These are phyloP conservation scores for Talaromyces liani DNA, from an alignment of 495 filamentous ascomycete species.

Conservation along the genomic window DNA sequence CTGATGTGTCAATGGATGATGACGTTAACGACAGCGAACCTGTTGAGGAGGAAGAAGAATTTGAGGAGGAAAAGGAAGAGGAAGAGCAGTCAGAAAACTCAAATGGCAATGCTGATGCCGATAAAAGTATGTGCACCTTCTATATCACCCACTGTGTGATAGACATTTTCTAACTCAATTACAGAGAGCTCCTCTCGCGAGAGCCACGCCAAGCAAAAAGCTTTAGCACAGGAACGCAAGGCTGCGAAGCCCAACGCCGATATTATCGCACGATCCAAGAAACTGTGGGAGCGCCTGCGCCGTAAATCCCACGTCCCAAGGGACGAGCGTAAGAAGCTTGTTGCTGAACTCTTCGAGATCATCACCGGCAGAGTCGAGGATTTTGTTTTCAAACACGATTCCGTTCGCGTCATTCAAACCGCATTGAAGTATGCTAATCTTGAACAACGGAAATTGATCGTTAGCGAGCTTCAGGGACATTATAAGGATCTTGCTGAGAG, in stretches of 20 bases:
- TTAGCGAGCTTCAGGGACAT: constrained; percentile 75
- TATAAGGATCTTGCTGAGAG: constrained; percentile 83
- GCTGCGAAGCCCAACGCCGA: constrained; percentile 87
- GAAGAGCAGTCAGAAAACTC: constrained; percentile 13
- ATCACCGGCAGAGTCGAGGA: constrained; percentile 86
- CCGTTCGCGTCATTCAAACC: constrained; percentile 89
- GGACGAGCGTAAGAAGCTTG: constrained; percentile 77
- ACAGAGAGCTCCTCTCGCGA: constrained; percentile 54
- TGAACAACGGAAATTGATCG: constrained; percentile 78
- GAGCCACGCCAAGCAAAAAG: constrained; percentile 88
- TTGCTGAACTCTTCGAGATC: constrained; percentile 82
- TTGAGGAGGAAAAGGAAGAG: constrained; percentile 22
- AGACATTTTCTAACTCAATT: constrained; percentile 14
- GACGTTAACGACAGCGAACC: constrained; percentile 30
- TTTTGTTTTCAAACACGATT: constrained; percentile 97
- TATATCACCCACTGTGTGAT: constrained; percentile 10
- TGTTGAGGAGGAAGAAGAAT: constrained; percentile 31
- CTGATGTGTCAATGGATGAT: constrained; percentile 19
- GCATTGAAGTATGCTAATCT: constrained; percentile 90
- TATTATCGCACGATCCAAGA: constrained; percentile 80
- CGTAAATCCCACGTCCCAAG: constrained; percentile 83
- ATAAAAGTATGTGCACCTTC: constrained; percentile 4
- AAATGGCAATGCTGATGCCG: background rate
- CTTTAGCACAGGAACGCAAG: constrained; percentile 80
- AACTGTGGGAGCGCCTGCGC: constrained; percentile 91